Evolutionary conservation across 192 early-diverging fungal species (phyloP).

Genomic region (Lobosporangium transversale): DNA sequence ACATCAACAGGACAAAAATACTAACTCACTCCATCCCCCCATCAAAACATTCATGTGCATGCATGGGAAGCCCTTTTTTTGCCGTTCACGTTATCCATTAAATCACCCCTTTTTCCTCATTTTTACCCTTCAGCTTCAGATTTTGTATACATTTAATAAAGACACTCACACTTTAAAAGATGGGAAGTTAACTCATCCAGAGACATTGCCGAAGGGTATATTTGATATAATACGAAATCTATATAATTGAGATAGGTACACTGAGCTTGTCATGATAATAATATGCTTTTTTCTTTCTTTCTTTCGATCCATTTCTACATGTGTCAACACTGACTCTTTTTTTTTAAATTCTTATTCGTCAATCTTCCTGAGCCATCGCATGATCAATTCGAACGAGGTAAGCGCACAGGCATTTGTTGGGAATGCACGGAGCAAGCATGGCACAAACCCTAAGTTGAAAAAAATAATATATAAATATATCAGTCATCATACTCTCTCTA

Average conservation of each 20-base stretch:
- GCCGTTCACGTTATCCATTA: no score
- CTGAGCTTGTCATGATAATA: no score
- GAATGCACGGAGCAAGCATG: slow-evolving; percentile 91
- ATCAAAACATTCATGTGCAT: not conserved
- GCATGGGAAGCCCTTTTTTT: no score
- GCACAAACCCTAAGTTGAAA: slow-evolving; percentile 73
- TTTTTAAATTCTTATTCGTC: slow-evolving; percentile 31
- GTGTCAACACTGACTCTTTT: no score
- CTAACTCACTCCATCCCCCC: not conserved
- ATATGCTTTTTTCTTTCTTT: not conserved
- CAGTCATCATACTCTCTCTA: no score
- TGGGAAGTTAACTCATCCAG: not conserved
- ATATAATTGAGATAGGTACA: no score
- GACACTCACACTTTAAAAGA: not conserved
- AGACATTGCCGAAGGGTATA: no score
- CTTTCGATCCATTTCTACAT: not conserved
- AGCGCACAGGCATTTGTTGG: slow-evolving; percentile 97
- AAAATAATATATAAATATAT: not conserved
- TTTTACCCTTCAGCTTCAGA: not conserved
- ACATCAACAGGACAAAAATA: slow-evolving; percentile 1
- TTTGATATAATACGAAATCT: no score
- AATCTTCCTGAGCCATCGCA: slow-evolving; percentile 53
- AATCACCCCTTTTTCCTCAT: not conserved
- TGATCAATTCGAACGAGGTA: slow-evolving; percentile 83
- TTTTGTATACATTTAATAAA: not conserved